Evolutionary conservation across 164 flowering plant species (phyloP).

Genomic region (Houttuynia cordata): DNA sequence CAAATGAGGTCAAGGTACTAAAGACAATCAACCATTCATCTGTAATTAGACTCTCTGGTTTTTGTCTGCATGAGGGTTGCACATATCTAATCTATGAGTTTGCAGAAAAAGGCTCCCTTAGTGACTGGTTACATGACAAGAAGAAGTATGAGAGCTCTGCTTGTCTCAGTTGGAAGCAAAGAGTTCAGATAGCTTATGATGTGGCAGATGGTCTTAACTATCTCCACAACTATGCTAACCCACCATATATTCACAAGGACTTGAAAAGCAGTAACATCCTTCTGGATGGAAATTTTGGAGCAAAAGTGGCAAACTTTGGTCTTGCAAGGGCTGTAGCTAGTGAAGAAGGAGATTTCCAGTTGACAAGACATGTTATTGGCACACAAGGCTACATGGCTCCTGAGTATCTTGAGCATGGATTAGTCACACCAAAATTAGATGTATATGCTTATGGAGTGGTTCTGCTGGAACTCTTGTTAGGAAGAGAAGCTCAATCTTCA

Average conservation of each 20-base stretch:
- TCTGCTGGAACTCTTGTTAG: conserved; percentile 55
- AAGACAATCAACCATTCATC: conserved; percentile 52
- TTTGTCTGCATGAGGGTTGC: conserved; percentile 41
- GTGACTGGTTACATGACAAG: conserved; percentile 39
- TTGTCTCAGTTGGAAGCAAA: conserved; percentile 44
- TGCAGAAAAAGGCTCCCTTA: conserved; percentile 43
- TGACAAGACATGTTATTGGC: conserved; percentile 58
- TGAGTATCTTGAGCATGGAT: conserved; percentile 57
- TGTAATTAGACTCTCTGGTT: conserved; percentile 54
- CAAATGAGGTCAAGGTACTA: conserved; percentile 40
- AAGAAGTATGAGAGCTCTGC: conserved; percentile 1
- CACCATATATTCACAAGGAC: conserved; percentile 52
- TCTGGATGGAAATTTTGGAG: conserved; percentile 35
- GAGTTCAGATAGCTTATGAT: conserved; percentile 57
- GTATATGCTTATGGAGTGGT: conserved; percentile 64
- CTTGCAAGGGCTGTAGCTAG: conserved; percentile 27
- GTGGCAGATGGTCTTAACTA: conserved; percentile 56
- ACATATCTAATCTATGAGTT: conserved; percentile 63
- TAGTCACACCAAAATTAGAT: conserved; percentile 52
- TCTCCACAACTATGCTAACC: conserved; percentile 49
- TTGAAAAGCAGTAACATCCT: conserved; percentile 53
- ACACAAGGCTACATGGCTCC: conserved; percentile 69
- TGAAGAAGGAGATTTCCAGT: conserved; percentile 20
- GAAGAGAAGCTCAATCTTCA: conserved; percentile 32
- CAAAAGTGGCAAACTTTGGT: conserved; percentile 48